These are phyloP conservation scores for Juglanconis oblonga DNA, from an alignment of 2,329 filamentous ascomycete genomes.

Conservation along the genomic window DNA sequence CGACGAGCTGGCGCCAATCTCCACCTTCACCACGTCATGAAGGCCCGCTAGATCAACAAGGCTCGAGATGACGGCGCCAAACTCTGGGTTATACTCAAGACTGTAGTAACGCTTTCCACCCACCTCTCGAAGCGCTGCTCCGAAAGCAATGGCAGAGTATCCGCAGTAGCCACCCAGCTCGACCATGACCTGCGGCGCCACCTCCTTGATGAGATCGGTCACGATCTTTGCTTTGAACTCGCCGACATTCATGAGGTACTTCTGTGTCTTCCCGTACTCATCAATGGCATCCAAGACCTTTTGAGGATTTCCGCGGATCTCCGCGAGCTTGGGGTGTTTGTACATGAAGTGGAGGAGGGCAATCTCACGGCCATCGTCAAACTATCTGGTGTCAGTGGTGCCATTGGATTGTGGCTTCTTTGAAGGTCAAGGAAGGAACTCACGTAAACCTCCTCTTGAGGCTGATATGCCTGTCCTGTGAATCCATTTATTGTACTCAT, in stretches of 20 bases:
- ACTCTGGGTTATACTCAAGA: constrained; percentile 71
- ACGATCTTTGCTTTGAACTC: constrained; percentile 72
- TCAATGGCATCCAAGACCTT: constrained; percentile 69
- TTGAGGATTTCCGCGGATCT: constrained; percentile 61
- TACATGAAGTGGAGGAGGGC: constrained; percentile 71
- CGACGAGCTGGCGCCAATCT: constrained; percentile 67
- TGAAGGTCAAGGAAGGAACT: background rate
- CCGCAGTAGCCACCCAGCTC: constrained; percentile 81
- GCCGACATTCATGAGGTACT: constrained; percentile 79
- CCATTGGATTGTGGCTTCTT: too few relatives aligned
- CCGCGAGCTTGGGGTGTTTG: constrained; percentile 55
- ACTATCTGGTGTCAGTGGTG: constrained; percentile 31
- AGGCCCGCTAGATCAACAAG: constrained; percentile 74
- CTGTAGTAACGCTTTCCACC: constrained; percentile 68
- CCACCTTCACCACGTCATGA: constrained; percentile 64
- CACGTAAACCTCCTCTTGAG: constrained; percentile 39
- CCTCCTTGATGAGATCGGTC: constrained; percentile 62
- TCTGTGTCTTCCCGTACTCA: constrained; percentile 56
- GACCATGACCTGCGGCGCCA: constrained; percentile 47
- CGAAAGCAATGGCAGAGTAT: constrained; percentile 78
- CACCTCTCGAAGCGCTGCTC: constrained; percentile 57
- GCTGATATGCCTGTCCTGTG: constrained; percentile 37
- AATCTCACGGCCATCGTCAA: constrained; percentile 71
- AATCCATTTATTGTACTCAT: constrained; percentile 26
- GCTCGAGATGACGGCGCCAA: constrained; percentile 65